Percentiles rank a stretch among this genome's conserved stretches.
Evolutionary conservation across 257 asterid genomes (phyloP).

Genomic region (Paulownia fortunei): DNA sequence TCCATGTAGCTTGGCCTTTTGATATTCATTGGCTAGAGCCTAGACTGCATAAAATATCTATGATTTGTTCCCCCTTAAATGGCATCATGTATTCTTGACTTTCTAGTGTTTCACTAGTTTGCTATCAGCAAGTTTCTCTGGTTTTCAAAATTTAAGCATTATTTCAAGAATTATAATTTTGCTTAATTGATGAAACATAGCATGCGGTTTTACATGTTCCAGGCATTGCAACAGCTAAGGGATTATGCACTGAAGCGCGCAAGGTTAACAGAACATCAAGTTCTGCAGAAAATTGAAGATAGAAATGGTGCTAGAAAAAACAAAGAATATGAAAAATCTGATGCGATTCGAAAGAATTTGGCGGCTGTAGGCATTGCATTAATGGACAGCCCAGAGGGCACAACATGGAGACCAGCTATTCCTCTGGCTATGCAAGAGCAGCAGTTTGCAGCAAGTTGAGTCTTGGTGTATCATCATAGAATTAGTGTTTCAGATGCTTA

Average conservation of each 20-base stretch:
- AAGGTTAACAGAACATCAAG: slow-evolving; percentile 57
- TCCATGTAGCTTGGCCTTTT: background rate
- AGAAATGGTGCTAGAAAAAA: slow-evolving; percentile 52
- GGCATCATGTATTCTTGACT: no score
- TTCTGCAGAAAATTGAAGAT: slow-evolving; percentile 24
- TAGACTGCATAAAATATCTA: background rate
- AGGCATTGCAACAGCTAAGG: slow-evolving; percentile 63
- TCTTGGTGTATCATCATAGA: background rate
- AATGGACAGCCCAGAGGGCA: slow-evolving; percentile 54
- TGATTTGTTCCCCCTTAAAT: no score
- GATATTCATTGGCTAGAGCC: background rate
- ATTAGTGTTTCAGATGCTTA: background rate
- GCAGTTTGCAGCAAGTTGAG: background rate
- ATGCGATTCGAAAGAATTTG: slow-evolving; percentile 61
- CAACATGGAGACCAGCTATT: slow-evolving; percentile 3
- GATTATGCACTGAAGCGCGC: slow-evolving; percentile 69
- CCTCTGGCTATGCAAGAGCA: background rate
- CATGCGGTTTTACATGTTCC: slow-evolving; percentile 11
- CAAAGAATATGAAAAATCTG: slow-evolving; percentile 74
- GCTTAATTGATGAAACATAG: background rate
- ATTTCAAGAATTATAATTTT: background rate
- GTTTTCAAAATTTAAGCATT: no score
- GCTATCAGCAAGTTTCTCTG: background rate
- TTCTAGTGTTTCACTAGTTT: background rate
- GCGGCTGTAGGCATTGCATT: slow-evolving; percentile 70